Evolutionary conservation across 2,329 filamentous ascomycete species (phyloP).

Genomic region (Niveomyces coronatus): DNA sequence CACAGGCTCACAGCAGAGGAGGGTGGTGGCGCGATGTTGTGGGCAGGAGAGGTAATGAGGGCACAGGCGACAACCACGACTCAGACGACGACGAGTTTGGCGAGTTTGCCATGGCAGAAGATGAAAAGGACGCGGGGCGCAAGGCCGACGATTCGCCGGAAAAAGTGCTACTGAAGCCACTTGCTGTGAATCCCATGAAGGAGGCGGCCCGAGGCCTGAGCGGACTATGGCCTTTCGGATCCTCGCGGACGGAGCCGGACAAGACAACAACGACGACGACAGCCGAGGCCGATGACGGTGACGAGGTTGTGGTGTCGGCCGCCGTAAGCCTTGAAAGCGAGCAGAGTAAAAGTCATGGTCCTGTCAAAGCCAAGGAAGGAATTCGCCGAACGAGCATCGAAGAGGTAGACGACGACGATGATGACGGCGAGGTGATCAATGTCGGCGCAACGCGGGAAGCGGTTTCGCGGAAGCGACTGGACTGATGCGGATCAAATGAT

Average conservation of each 20-base stretch:
- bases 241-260: no score
- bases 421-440: constrained; percentile 35
- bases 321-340: constrained; percentile 18
- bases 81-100: constrained; percentile 55
- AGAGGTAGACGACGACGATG: constrained; percentile 44
- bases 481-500: no score
- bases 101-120: constrained; percentile 57
- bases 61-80: constrained; percentile 27
- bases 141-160: constrained; percentile 20
- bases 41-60: constrained; percentile 25
- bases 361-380: constrained; percentile 44
- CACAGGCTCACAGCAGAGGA: constrained; percentile 23
- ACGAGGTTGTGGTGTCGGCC: constrained; percentile 13
- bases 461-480: not conserved
- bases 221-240: constrained; percentile 49
- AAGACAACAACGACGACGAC: constrained; percentile 28
- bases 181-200: constrained; percentile 41
- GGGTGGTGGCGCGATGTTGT: constrained; percentile 41
- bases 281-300: constrained; percentile 21
- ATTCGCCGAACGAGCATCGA: constrained; percentile 47
- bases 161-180: constrained; percentile 42
- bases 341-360: constrained; percentile 21
- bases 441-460: not conserved
- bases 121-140: constrained; percentile 21
- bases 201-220: constrained; percentile 33